Base-by-base conservation (phyloP, 768 basidiomycete species). In the Boletellus ananas region DNA sequence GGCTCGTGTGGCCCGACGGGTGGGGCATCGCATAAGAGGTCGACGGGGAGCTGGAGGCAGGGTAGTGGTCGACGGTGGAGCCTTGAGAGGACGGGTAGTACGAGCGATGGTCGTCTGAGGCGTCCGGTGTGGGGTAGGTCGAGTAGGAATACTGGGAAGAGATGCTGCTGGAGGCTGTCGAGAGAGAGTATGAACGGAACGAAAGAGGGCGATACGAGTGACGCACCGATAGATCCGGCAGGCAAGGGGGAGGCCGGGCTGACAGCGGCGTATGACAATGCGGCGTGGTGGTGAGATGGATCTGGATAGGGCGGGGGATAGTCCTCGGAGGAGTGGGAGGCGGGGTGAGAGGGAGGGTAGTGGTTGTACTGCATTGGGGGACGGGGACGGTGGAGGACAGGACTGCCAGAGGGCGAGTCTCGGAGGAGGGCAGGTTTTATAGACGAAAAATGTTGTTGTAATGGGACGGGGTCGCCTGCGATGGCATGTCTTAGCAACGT, bases 401-500 rank as follows among this genome's bases (percentile, higher is more conserved):
- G 34, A 42, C 37, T 51, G 45, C 50, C 31, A 53, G 50, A 49
- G 50, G 49, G 43, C 25, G 45, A 50, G 43, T 23, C 35, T 56
- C 39, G 45, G 45, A 46, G 51, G 46, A 46, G 50, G 51, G 43
- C 52, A 44, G 55, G 53, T 70, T 68, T 66, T 68, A 68, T 68
- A 68, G 53, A 23, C 23, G 23, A 60, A 65, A 61, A 68, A 57
- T 52, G 48, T 51, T 54, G 58, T 56, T 62, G 60, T 70, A 62
- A 62, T 67, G 58, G 60, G 57, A 58, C 51, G 66, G 67, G 63
- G 65, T 69, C 63, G 66, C 59, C 66, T 70, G 62, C 58, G 60
- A 64, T 54, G 35, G 56, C 51, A 65, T 68, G 66, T 65, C 65
- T 60, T 70, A 62, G 66, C 62, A 66, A 62, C 56, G 67, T 68